phyloP scores from a whole-genome alignment of 2,329 filamentous ascomycete species.

The Lachnellula cervina region DNA sequence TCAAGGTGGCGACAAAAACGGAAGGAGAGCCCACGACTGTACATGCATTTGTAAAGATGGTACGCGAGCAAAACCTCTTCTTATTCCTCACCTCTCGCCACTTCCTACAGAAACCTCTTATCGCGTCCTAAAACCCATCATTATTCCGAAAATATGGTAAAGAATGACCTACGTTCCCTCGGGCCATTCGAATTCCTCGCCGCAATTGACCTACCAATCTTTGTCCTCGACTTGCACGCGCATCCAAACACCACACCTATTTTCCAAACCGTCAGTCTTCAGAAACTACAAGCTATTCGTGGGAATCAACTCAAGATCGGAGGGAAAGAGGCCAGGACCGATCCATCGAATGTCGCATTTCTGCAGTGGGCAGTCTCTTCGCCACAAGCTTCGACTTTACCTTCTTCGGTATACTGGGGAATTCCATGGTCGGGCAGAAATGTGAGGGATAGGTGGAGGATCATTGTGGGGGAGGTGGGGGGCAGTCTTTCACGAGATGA shows the following conservation, averaged over 20 bases:
- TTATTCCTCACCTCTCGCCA: no score
- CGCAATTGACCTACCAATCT: conserved; percentile 19
- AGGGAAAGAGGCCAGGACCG: neutral
- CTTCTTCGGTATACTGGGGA: conserved; percentile 11
- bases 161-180: conserved; percentile 5
- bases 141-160: neutral
- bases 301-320: conserved; percentile 6
- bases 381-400: neutral
- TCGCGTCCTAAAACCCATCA: no score
- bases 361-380: conserved; percentile 16
- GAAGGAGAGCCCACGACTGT: no score
- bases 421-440: conserved; percentile 20
- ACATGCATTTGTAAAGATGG: no score
- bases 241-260: conserved; percentile 8
- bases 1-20: no score
- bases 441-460: conserved; percentile 19
- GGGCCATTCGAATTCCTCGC: conserved; percentile 22
- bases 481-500: neutral
- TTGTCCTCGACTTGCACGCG: conserved; percentile 19
- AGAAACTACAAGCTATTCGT: conserved; percentile 1
- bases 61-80: no score
- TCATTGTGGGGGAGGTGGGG: conserved; percentile 16
- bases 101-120: no score
- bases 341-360: conserved; percentile 7
- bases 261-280: conserved; percentile 17